Percentiles rank a stretch among this genome's conserved stretches.
Conservation (phyloP, 176 grass and related monocot genomes). For the Cymbopogon citratus region DNA sequence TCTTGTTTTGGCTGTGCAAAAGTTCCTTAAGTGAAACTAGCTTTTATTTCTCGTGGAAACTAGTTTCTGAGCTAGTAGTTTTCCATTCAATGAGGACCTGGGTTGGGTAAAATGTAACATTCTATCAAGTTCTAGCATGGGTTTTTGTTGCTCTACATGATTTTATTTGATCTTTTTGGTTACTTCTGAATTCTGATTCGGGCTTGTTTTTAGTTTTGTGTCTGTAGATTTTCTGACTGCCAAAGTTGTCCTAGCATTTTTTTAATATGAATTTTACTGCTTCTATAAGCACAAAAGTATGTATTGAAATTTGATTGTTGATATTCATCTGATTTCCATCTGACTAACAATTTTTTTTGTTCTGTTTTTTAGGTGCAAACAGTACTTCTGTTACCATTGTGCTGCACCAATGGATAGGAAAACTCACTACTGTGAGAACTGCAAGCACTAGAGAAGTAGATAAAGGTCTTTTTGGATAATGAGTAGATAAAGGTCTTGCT, state of each 20-base stretch:
- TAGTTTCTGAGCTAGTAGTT: background rate
- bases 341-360: background rate
- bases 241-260: background rate
- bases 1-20: background rate
- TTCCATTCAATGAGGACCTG: background rate
- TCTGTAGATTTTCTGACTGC: background rate
- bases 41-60: background rate
- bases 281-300: conserved; percentile 6
- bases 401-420: conserved; percentile 44
- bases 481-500: too few relatives aligned
- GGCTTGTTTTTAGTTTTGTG: background rate
- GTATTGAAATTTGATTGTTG: background rate
- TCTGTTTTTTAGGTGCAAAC: conserved; percentile 51
- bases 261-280: background rate
- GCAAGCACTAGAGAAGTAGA: conserved; percentile 28
- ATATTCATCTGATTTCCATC: background rate
- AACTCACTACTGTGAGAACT: conserved; percentile 43
- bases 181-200: background rate
- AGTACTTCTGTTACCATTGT: conserved; percentile 68
- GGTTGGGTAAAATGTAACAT: background rate
- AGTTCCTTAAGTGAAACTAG: background rate
- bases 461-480: background rate
- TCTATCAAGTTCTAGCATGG: background rate
- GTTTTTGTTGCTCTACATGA: background rate
- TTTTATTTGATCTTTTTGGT: background rate